A percentile compares a stretch with the other conserved stretches of the same genome.
phyloP scores from a whole-genome alignment of 2,329 filamentous ascomycete genomes.

The Venturia oleaginea region DNA sequence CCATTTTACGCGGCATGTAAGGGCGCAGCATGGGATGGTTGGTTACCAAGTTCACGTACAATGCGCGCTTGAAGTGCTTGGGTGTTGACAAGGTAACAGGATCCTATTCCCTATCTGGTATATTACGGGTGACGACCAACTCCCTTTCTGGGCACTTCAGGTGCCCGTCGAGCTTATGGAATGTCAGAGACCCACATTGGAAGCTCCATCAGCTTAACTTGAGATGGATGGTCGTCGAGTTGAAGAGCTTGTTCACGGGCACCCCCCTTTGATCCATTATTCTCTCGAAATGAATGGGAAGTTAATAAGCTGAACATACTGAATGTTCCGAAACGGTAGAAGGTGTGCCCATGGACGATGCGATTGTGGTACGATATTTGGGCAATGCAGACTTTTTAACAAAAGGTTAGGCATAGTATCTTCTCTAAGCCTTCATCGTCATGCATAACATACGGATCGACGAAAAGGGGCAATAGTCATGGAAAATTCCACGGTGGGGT shows the following conservation, averaged over 20 bases:
- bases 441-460: too few relatives aligned
- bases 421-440: too few relatives aligned
- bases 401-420: too few relatives aligned
- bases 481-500: too few relatives aligned
- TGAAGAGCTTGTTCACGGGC: not conserved
- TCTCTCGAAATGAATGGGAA: too few relatives aligned
- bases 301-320: too few relatives aligned
- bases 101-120: not conserved
- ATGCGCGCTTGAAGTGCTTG: not conserved
- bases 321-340: too few relatives aligned
- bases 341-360: too few relatives aligned
- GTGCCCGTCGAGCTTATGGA: not conserved
- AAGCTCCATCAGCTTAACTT: not conserved
- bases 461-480: too few relatives aligned
- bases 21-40: slow-evolving; percentile 1
- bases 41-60: not conserved
- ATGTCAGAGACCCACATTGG: not conserved
- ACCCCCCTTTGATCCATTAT: too few relatives aligned
- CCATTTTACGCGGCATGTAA: not conserved
- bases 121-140: not conserved
- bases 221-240: not conserved
- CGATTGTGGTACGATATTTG: too few relatives aligned
- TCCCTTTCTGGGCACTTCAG: not conserved
- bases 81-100: not conserved
- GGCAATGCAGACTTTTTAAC: too few relatives aligned